Evolutionary conservation across 2,329 filamentous ascomycete genomes (phyloP).

Genomic region (Trichoderma sp.): DNA sequence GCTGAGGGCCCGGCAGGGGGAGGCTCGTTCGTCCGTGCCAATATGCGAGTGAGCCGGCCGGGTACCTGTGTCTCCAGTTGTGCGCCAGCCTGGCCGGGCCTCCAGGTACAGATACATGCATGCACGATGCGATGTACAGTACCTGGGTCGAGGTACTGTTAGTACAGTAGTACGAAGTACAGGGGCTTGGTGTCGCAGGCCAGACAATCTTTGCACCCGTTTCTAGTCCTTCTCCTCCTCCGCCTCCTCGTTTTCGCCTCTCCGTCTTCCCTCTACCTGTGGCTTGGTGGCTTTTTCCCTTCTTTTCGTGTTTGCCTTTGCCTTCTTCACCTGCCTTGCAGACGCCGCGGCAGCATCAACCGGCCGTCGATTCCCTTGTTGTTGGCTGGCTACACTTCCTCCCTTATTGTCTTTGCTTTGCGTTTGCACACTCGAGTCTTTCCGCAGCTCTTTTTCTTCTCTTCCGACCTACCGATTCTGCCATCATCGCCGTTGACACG

Average conservation of each 20-base stretch:
- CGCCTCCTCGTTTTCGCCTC: slow-evolving; percentile 19
- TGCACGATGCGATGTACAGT: background rate
- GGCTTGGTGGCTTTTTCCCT: slow-evolving; percentile 13
- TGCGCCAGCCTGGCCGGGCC: background rate
- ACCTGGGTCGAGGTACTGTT: no score
- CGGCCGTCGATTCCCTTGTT: slow-evolving; percentile 4
- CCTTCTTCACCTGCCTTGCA: slow-evolving; percentile 13
- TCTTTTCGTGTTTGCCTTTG: slow-evolving; percentile 22
- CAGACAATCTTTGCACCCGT: slow-evolving; percentile 7
- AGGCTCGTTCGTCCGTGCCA: background rate
- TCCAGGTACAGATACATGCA: background rate
- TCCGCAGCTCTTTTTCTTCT: slow-evolving; percentile 1
- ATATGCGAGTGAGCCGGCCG: background rate
- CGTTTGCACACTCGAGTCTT: slow-evolving; percentile 15
- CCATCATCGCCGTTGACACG: slow-evolving; percentile 28
- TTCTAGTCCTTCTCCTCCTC: slow-evolving; percentile 16
- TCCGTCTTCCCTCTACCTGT: slow-evolving; percentile 15
- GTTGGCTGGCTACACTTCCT: slow-evolving; percentile 9
- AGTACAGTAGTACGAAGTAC: no score
- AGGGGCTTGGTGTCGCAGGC: slow-evolving; percentile 12
- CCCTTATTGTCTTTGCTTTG: slow-evolving; percentile 10
- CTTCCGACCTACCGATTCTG: slow-evolving; percentile 27
- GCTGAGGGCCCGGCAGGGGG: background rate
- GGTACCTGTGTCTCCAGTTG: background rate
- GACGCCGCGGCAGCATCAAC: slow-evolving; percentile 14